phyloP scores from a whole-genome alignment of 257 asterid species.

The Plectranthus barbatus region DNA sequence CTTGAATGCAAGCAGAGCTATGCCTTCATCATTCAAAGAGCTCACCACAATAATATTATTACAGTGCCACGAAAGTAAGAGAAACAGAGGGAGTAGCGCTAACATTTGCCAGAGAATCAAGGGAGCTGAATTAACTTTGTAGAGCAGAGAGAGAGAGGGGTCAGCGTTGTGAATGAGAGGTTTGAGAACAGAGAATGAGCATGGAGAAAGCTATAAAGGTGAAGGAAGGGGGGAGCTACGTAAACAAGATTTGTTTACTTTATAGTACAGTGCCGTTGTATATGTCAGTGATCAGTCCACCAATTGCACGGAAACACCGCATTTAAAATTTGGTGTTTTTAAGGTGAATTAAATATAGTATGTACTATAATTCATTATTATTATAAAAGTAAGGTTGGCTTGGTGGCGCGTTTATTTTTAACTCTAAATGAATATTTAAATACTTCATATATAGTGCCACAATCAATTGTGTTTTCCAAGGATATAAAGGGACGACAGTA shows the following conservation, averaged over 20 bases:
- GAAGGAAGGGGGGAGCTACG: conserved; percentile 21
- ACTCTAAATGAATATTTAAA: not conserved
- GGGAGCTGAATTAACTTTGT: conserved; percentile 12
- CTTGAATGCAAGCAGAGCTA: conserved; percentile 68
- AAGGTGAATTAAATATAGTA: no score
- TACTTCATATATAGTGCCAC: not conserved
- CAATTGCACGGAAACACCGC: not conserved
- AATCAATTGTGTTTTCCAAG: conserved; percentile 2
- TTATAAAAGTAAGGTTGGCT: not conserved
- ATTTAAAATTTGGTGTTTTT: no score
- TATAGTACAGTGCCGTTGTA: not conserved
- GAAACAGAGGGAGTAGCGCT: conserved; percentile 15
- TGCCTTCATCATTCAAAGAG: conserved; percentile 65
- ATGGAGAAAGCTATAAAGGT: conserved; percentile 31
- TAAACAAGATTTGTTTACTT: conserved; percentile 14
- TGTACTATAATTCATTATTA: no score
- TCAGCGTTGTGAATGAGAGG: no score
- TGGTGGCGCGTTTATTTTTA: conserved; percentile 16
- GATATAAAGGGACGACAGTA: not conserved
- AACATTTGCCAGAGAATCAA: conserved; percentile 33
- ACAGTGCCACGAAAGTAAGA: conserved; percentile 19
- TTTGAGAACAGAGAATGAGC: not conserved
- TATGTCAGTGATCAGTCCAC: not conserved
- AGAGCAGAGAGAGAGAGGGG: not conserved
- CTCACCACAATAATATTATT: conserved; percentile 24